Conservation (phyloP, 768 basidiomycete species). For the Termitomyces sp. region DNA sequence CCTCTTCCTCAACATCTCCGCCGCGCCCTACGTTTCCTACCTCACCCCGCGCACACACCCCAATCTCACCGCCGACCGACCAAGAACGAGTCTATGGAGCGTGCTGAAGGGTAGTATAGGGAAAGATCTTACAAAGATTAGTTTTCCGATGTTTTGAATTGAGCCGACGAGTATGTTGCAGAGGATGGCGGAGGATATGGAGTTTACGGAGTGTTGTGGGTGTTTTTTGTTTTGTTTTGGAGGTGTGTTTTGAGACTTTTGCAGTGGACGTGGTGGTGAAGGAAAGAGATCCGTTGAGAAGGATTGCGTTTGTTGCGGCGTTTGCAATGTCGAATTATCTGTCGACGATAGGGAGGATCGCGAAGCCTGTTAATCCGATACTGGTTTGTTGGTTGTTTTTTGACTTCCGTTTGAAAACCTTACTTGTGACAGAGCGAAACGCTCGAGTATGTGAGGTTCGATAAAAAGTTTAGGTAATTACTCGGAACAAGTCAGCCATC, state of each 20-base stretch:
- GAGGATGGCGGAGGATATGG: conserved; percentile 98
- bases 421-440: conserved; percentile 85
- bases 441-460: conserved; percentile 87
- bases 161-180: conserved; percentile 97
- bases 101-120: conserved; percentile 95
- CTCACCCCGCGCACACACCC: conserved; percentile 54
- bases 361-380: conserved; percentile 97
- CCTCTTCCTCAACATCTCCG: neutral
- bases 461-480: conserved; percentile 90
- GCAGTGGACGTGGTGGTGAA: conserved; percentile 83
- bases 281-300: conserved; percentile 72
- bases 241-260: conserved; percentile 4
- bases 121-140: conserved; percentile 95
- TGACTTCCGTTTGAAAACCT: neutral
- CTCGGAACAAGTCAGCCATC: conserved; percentile 96
- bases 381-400: conserved; percentile 36
- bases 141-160: conserved; percentile 91
- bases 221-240: conserved; percentile 29
- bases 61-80: conserved; percentile 73
- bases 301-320: conserved; percentile 90
- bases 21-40: conserved; percentile 65
- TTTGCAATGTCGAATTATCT: conserved; percentile 99
- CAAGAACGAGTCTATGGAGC: conserved; percentile 89
- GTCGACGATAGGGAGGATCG: conserved; percentile 92
- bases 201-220: conserved; percentile 89